phyloP scores from a whole-genome alignment of 208 protist species.

The Phytomonas serpens region DNA sequence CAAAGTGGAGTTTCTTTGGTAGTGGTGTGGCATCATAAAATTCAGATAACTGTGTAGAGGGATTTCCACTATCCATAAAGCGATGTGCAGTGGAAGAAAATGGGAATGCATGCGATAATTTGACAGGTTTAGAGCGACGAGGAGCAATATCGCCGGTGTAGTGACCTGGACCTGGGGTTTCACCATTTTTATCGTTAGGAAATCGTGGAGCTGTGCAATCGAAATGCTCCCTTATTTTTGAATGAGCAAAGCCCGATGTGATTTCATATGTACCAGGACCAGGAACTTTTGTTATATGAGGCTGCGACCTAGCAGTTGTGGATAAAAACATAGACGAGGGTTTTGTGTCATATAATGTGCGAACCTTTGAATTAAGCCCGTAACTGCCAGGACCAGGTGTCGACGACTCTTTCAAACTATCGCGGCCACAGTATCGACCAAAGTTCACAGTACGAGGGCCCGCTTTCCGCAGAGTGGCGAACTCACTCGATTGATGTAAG shows the following conservation, averaged over 20 bases:
- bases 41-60: slow-evolving; percentile 14
- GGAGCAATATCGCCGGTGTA: slow-evolving; percentile 74
- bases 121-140: slow-evolving; percentile 25
- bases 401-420: slow-evolving; percentile 13
- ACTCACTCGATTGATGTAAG: slow-evolving; percentile 48
- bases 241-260: neutral
- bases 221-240: slow-evolving; percentile 26
- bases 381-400: slow-evolving; percentile 75
- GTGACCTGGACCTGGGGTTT: slow-evolving; percentile 51
- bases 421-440: slow-evolving; percentile 43
- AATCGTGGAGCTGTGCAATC: slow-evolving; percentile 51
- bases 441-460: slow-evolving; percentile 45
- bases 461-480: slow-evolving; percentile 20
- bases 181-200: slow-evolving; percentile 9
- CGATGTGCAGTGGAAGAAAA: slow-evolving; percentile 49
- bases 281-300: slow-evolving; percentile 23
- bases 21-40: neutral
- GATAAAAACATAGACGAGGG: slow-evolving; percentile 78
- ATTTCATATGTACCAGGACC: slow-evolving; percentile 73
- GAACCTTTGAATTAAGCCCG: slow-evolving; percentile 17
- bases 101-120: slow-evolving; percentile 25
- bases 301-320: slow-evolving; percentile 31
- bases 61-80: slow-evolving; percentile 22
- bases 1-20: slow-evolving; percentile 15
- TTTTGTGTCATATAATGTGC: slow-evolving; percentile 35